Conservation (phyloP, 768 basidiomycete species). For the Austroboletus festivus region DNA sequence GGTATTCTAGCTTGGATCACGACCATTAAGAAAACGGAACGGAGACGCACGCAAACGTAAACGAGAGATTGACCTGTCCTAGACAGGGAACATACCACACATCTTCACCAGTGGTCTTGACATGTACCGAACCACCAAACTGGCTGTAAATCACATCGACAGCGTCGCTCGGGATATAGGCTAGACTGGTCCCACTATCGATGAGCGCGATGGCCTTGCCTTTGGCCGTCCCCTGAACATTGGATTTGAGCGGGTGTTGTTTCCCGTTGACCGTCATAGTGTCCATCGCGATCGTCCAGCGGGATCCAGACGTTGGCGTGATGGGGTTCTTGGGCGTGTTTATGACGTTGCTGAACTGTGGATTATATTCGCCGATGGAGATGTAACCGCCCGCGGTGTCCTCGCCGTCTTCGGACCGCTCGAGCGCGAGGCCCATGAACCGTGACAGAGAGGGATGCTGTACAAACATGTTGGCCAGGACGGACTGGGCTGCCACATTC, state of each 20-base stretch:
- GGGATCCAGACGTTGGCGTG: conserved; percentile 31
- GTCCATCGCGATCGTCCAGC: conserved; percentile 44
- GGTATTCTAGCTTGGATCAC: too few relatives aligned
- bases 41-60: conserved; percentile 15
- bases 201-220: conserved; percentile 37
- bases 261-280: conserved; percentile 35
- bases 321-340: conserved; percentile 33
- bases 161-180: conserved; percentile 33
- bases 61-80: conserved; percentile 28
- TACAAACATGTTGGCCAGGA: conserved; percentile 40
- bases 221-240: conserved; percentile 27
- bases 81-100: conserved; percentile 39
- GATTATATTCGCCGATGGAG: conserved; percentile 42
- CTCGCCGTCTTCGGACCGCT: conserved; percentile 39
- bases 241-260: conserved; percentile 28
- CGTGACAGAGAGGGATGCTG: conserved; percentile 35
- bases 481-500: conserved; percentile 21
- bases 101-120: conserved; percentile 26
- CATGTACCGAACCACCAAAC: conserved; percentile 36
- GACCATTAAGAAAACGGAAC: not conserved
- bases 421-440: conserved; percentile 42
- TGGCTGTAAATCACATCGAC: conserved; percentile 38
- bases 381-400: conserved; percentile 41
- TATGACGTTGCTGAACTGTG: conserved; percentile 30
- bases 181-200: conserved; percentile 43